These are phyloP conservation scores for Pythium guiyangense DNA, from an alignment of 352 stramenopile species.

Conservation along the genomic window DNA sequence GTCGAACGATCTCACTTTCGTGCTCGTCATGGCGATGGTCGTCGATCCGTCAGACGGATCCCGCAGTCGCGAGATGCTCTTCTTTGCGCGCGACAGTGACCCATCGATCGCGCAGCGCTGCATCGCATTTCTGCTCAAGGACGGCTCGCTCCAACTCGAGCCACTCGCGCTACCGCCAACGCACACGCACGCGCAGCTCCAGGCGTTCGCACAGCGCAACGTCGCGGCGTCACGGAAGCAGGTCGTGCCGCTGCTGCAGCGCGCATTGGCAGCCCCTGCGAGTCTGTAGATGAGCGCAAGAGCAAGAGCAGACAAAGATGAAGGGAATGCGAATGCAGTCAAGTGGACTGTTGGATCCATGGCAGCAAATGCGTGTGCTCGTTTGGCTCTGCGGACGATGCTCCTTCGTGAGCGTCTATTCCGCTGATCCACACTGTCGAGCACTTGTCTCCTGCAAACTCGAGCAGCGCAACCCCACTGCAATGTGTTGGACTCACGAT, in stretches of 20 bases:
- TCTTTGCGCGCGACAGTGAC: conserved; percentile 31
- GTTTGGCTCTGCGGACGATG: no score
- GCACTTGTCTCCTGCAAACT: no score
- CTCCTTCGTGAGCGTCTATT: no score
- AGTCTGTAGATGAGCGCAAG: no score
- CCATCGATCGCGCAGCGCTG: conserved; percentile 24
- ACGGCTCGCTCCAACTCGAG: conserved; percentile 40
- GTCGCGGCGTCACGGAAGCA: conserved; percentile 66
- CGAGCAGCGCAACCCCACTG: no score
- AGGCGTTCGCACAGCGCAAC: conserved; percentile 59
- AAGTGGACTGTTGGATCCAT: no score
- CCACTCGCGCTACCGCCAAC: conserved; percentile 25
- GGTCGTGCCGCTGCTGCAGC: conserved; percentile 63
- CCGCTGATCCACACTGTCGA: no score
- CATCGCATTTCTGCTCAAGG: conserved; percentile 27
- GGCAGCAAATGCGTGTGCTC: no score
- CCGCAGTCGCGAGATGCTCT: conserved; percentile 54
- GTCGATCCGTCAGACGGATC: conserved; percentile 27
- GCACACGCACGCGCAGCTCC: conserved; percentile 23
- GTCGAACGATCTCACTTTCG: conserved; percentile 48
- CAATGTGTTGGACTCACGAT: no score
- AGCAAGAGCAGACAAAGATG: no score
- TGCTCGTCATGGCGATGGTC: conserved; percentile 71
- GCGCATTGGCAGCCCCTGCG: conserved; percentile 20
- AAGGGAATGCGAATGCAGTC: no score